Evolutionary conservation across 2,329 filamentous ascomycete genomes (phyloP).

Genomic region (Pseudohalonectria lignicola): DNA sequence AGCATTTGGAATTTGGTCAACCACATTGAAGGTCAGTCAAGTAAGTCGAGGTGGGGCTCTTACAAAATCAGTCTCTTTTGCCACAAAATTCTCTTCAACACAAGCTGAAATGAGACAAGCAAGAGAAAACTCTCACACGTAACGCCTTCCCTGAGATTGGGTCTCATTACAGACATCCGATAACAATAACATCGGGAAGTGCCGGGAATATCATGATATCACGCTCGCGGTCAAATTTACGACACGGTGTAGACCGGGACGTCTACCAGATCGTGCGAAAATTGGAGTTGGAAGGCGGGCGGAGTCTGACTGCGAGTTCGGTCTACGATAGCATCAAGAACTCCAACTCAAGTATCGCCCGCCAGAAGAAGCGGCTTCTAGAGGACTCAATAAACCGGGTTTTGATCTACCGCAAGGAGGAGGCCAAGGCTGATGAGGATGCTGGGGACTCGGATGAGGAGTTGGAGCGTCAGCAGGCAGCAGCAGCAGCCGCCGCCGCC

Average conservation of each 20-base stretch:
- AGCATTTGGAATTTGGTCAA: no score
- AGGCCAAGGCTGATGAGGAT: slow-evolving; percentile 43
- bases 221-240: slow-evolving; percentile 18
- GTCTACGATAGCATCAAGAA: slow-evolving; percentile 73
- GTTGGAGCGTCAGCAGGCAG: slow-evolving; percentile 18
- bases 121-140: no score
- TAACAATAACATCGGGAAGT: no score
- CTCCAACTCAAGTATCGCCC: slow-evolving; percentile 78
- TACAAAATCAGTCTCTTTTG: no score
- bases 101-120: no score
- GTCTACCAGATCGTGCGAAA: slow-evolving; percentile 74
- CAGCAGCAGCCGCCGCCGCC: slow-evolving; percentile 12
- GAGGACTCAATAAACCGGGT: slow-evolving; percentile 82
- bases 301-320: slow-evolving; percentile 39
- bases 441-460: slow-evolving; percentile 36
- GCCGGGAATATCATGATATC: no score
- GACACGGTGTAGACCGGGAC: slow-evolving; percentile 53
- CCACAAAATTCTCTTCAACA: no score
- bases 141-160: no score
- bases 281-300: slow-evolving; percentile 45
- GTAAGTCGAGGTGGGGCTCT: no score
- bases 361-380: slow-evolving; percentile 69
- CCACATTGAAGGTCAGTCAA: no score
- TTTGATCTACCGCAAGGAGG: slow-evolving; percentile 60
- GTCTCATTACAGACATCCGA: no score